Percentiles rank a stretch among this genome's conserved stretches.
Evolutionary conservation across 2,329 filamentous ascomycete genomes (phyloP).

Genomic region (Penicillium hordei): DNA sequence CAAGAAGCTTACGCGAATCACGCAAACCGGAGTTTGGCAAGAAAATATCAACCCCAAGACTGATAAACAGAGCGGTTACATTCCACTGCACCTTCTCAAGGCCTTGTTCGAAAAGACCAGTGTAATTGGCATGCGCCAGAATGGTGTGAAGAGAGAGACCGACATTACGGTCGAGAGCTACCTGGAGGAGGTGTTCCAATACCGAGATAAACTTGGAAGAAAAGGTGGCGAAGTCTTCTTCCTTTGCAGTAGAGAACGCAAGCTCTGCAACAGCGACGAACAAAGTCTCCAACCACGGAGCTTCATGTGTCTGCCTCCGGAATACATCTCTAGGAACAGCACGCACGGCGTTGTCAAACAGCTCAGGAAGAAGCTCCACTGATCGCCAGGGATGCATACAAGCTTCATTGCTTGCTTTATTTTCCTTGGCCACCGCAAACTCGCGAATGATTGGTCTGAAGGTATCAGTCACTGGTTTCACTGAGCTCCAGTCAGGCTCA

Average conservation of each 20-base stretch:
- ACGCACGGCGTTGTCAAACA: conserved; percentile 49
- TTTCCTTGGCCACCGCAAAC: conserved; percentile 9
- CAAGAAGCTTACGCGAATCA: conserved; percentile 38
- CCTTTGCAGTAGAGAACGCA: conserved; percentile 37
- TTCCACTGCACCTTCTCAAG: conserved; percentile 41
- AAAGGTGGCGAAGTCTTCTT: conserved; percentile 26
- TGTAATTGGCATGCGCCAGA: conserved; percentile 43
- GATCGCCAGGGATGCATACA: conserved; percentile 29
- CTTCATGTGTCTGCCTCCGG: conserved; percentile 46
- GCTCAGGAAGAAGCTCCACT: conserved; percentile 38
- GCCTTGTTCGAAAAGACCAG: conserved; percentile 39
- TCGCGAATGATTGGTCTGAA: conserved; percentile 39
- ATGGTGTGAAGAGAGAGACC: conserved; percentile 43
- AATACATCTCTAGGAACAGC: conserved; percentile 47
- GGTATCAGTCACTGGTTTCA: conserved; percentile 39
- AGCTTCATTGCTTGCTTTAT: conserved; percentile 14
- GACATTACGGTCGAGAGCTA: conserved; percentile 41
- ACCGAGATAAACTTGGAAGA: conserved; percentile 34
- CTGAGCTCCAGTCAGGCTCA: conserved; percentile 35
- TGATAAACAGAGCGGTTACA: conserved; percentile 43
- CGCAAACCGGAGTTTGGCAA: conserved; percentile 45
- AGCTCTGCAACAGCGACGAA: conserved; percentile 46
- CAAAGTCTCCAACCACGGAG: conserved; percentile 52
- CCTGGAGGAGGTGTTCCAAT: conserved; percentile 41
- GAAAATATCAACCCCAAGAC: conserved; percentile 45